These are phyloP conservation scores for Amphirosellinia nigrospora DNA, from an alignment of 495 filamentous ascomycete genomes.

Conservation along the genomic window DNA sequence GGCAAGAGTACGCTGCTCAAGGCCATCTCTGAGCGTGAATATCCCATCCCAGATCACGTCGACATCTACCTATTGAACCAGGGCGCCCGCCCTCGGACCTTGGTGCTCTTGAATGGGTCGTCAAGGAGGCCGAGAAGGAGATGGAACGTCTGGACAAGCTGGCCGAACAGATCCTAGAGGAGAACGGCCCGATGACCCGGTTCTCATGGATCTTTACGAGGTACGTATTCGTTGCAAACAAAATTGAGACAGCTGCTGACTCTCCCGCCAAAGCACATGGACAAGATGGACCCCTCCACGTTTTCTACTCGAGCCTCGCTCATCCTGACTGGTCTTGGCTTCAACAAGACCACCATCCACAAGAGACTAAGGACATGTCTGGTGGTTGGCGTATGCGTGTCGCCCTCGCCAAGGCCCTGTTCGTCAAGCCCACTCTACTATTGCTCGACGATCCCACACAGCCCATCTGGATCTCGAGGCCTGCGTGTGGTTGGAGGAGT, in stretches of 20 bases:
- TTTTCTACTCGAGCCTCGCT: slow-evolving; percentile 95
- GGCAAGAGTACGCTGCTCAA: slow-evolving; percentile 97
- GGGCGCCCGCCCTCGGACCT: slow-evolving; percentile 87
- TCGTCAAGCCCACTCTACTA: slow-evolving; percentile 95
- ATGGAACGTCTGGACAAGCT: slow-evolving; percentile 84
- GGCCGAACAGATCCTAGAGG: slow-evolving; percentile 90
- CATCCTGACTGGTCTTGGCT: slow-evolving; percentile 97
- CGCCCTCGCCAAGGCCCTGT: slow-evolving; percentile 94
- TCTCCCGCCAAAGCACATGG: slow-evolving; percentile 75
- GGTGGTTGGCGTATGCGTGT: slow-evolving; percentile 99
- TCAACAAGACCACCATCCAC: slow-evolving; percentile 95
- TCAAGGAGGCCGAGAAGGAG: slow-evolving; percentile 93
- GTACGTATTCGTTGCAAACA: slow-evolving; percentile 56
- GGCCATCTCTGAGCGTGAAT: slow-evolving; percentile 92
- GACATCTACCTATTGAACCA: slow-evolving; percentile 99
- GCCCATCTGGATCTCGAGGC: slow-evolving; percentile 99
- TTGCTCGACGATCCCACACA: slow-evolving; percentile 97
- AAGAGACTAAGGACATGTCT: slow-evolving; percentile 99
- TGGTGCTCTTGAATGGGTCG: slow-evolving; percentile 96
- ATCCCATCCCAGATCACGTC: slow-evolving; percentile 92
- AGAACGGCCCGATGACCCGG: slow-evolving; percentile 85
- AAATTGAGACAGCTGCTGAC: slow-evolving; percentile 28
- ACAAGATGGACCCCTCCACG: slow-evolving; percentile 99
- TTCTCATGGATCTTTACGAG: slow-evolving; percentile 96
- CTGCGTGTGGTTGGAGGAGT: slow-evolving; percentile 99